phyloP scores from a whole-genome alignment of 495 filamentous ascomycete genomes.

The Neurospora hispaniola region DNA sequence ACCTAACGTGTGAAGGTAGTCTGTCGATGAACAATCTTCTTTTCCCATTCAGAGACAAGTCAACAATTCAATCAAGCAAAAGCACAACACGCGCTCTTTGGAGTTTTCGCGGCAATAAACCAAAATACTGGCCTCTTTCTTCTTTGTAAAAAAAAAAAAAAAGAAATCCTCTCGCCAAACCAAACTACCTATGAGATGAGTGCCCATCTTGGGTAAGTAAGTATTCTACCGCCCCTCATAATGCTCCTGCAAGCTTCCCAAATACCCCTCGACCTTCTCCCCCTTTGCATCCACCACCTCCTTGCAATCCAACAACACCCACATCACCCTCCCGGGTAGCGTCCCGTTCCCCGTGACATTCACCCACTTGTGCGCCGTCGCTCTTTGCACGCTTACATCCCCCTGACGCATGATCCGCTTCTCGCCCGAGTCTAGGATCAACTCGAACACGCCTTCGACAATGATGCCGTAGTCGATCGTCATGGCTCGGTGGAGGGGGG shows the following conservation, averaged over 20 bases:
- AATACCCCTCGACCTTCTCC: not conserved
- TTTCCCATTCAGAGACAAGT: not conserved
- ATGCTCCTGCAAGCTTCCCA: not conserved
- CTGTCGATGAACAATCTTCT: not conserved
- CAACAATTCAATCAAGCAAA: no score
- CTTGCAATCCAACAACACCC: not conserved
- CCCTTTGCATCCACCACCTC: not conserved
- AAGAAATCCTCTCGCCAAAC: not conserved
- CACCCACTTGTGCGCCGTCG: conserved; percentile 49
- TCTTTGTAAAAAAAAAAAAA: no score
- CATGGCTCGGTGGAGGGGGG: conserved; percentile 49
- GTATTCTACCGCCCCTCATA: not conserved
- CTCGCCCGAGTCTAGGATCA: conserved; percentile 45
- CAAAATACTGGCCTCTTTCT: no score
- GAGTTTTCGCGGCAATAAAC: no score
- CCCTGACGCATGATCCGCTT: conserved; percentile 38
- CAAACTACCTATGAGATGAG: not conserved
- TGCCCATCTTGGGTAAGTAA: no score
- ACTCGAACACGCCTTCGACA: conserved; percentile 48
- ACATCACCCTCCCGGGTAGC: not conserved
- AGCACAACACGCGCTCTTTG: not conserved
- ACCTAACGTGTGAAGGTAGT: not conserved
- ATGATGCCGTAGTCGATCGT: conserved; percentile 56
- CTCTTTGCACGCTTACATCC: conserved; percentile 46
- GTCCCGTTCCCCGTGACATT: conserved; percentile 22